Conservation (phyloP, 352 stramenopile species). For the Phytophthora tubulina region DNA sequence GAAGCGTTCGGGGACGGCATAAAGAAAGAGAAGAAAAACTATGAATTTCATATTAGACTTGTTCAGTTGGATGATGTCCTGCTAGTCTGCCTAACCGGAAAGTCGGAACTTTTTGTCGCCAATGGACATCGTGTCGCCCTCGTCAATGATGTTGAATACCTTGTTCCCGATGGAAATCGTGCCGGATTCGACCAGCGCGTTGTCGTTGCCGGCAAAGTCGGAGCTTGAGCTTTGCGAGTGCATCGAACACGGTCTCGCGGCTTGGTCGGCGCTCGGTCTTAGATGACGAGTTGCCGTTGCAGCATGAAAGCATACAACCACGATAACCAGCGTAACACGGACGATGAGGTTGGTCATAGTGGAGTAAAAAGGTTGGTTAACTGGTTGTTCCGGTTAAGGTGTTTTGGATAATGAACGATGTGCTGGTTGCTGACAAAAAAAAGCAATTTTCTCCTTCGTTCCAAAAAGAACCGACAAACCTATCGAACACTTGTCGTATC, state of each 20-base stretch:
- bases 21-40: background rate
- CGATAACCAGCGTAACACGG: background rate
- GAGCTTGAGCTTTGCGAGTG: slow-evolving; percentile 8
- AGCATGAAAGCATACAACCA: background rate
- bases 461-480: background rate
- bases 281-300: slow-evolving; percentile 2
- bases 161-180: slow-evolving; percentile 36
- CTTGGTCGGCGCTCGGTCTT: background rate
- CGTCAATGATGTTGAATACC: slow-evolving; percentile 20
- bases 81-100: slow-evolving; percentile 8
- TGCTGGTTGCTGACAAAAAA: background rate
- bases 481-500: too few species aligned
- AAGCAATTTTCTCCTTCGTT: background rate
- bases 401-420: slow-evolving; percentile 15
- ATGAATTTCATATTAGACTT: background rate
- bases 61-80: background rate
- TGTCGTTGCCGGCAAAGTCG: background rate
- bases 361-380: background rate
- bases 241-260: background rate
- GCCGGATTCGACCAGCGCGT: slow-evolving; percentile 8
- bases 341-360: slow-evolving; percentile 13
- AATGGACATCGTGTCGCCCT: slow-evolving; percentile 26
- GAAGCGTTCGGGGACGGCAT: slow-evolving; percentile 29
- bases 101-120: slow-evolving; percentile 17
- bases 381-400: background rate